Percentiles rank a stretch among this genome's conserved stretches.
Evolutionary conservation across 179 eudicot species (phyloP).

Genomic region (Pouteria campechiana): DNA sequence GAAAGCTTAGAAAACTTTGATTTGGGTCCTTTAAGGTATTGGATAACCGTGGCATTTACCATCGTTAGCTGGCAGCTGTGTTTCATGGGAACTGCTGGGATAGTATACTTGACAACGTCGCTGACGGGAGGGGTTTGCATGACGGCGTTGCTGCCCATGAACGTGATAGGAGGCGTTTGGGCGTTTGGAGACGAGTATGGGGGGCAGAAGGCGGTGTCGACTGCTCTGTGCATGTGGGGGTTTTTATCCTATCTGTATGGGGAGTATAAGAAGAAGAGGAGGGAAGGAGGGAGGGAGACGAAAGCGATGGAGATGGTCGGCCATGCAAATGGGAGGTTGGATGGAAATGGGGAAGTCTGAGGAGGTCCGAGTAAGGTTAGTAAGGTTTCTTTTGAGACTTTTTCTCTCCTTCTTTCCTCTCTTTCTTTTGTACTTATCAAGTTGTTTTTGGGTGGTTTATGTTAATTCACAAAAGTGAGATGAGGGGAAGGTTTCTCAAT

Average conservation of each 20-base stretch:
- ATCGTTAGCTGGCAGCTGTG: slow-evolving; percentile 59
- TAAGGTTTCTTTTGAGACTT: too few species aligned
- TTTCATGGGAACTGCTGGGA: slow-evolving; percentile 91
- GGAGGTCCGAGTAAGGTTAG: too few species aligned
- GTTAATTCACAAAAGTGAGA: too few species aligned
- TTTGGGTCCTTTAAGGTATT: slow-evolving; percentile 33
- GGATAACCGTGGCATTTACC: slow-evolving; percentile 23
- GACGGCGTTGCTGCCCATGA: slow-evolving; percentile 50
- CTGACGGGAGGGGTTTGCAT: slow-evolving; percentile 66
- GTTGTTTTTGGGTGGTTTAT: too few species aligned
- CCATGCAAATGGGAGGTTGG: too few species aligned
- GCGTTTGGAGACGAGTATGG: slow-evolving; percentile 58
- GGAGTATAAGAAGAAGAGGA: slow-evolving; percentile 31
- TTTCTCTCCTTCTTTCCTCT: too few species aligned
- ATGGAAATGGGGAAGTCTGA: too few species aligned
- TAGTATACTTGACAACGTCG: slow-evolving; percentile 70
- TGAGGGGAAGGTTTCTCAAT: too few species aligned
- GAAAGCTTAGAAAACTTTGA: slow-evolving; percentile 35
- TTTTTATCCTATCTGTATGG: slow-evolving; percentile 78
- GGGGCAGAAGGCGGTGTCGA: slow-evolving; percentile 49
- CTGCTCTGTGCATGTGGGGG: slow-evolving; percentile 63
- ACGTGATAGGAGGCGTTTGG: slow-evolving; percentile 46
- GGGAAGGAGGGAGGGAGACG: not conserved
- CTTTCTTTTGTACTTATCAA: too few species aligned
- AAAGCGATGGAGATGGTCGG: too few species aligned